phyloP scores from a whole-genome alignment of 495 filamentous ascomycete genomes.

The Xylaria flabelliformis region DNA sequence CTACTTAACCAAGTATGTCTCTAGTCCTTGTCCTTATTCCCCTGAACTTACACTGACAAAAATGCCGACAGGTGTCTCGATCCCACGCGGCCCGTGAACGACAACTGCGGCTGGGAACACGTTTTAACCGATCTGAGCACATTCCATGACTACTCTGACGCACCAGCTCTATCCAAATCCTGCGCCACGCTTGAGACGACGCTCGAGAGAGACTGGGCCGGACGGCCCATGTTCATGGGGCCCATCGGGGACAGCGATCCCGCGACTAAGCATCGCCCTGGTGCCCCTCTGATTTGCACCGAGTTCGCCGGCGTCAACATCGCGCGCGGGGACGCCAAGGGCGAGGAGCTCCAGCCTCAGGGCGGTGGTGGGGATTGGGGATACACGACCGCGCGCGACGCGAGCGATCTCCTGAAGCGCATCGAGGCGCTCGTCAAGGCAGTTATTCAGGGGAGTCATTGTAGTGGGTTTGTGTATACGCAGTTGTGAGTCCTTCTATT shows the following conservation, averaged over 20 bases:
- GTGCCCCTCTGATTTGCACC: constrained; percentile 62
- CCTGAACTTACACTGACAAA: constrained; percentile 21
- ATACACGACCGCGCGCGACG: constrained; percentile 45
- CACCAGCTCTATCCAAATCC: constrained; percentile 51
- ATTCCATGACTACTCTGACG: constrained; percentile 67
- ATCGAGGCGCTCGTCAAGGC: constrained; percentile 39
- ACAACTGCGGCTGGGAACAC: constrained; percentile 72
- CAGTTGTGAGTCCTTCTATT: constrained; percentile 39
- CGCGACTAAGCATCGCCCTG: constrained; percentile 52
- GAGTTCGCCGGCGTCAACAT: constrained; percentile 69
- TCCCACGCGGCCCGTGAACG: constrained; percentile 64
- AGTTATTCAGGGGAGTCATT: constrained; percentile 36
- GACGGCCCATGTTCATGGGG: constrained; percentile 56
- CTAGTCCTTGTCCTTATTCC: background rate
- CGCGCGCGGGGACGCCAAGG: constrained; percentile 43
- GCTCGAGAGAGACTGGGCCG: constrained; percentile 49
- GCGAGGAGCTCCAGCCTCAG: constrained; percentile 28
- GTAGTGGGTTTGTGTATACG: constrained; percentile 44
- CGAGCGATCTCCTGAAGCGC: constrained; percentile 39
- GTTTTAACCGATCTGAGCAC: constrained; percentile 64
- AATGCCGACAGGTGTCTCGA: constrained; percentile 52
- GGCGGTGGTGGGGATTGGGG: constrained; percentile 43
- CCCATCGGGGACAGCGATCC: constrained; percentile 49
- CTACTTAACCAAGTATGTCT: constrained; percentile 61
- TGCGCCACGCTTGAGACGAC: constrained; percentile 55